These are phyloP conservation scores for Russula brevipes DNA, from an alignment of 768 basidiomycete species.

Conservation along the genomic window DNA sequence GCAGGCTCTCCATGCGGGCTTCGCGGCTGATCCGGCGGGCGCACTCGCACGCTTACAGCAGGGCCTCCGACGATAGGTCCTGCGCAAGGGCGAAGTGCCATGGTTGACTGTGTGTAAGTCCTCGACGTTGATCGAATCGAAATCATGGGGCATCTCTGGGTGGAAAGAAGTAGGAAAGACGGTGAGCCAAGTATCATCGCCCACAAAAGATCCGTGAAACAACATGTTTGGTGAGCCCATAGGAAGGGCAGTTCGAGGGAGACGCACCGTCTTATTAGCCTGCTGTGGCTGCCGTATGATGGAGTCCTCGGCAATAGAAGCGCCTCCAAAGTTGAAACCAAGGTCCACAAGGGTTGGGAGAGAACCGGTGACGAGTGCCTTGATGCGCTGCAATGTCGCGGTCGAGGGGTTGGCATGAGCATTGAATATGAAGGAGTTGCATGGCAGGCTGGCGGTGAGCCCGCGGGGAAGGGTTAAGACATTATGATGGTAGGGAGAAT, in stretches of 20 bases:
- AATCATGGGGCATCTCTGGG: slow-evolving; percentile 71
- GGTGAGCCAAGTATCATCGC: slow-evolving; percentile 95
- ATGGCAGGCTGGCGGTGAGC: slow-evolving; percentile 57
- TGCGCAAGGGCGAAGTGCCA: no score
- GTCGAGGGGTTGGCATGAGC: slow-evolving; percentile 93
- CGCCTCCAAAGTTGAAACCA: slow-evolving; percentile 88
- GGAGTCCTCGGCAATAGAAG: slow-evolving; percentile 84
- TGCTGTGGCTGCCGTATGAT: slow-evolving; percentile 64
- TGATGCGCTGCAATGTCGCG: slow-evolving; percentile 89
- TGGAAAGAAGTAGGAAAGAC: slow-evolving; percentile 77
- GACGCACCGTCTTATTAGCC: slow-evolving; percentile 55
- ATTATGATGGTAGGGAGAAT: slow-evolving; percentile 72
- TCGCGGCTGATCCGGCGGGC: slow-evolving; percentile 44
- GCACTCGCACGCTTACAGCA: slow-evolving; percentile 35
- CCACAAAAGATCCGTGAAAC: slow-evolving; percentile 72
- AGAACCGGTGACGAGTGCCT: slow-evolving; percentile 91
- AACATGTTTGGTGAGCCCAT: neutral
- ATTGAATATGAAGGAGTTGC: slow-evolving; percentile 81
- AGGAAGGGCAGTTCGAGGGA: neutral
- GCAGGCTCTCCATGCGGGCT: slow-evolving; percentile 44
- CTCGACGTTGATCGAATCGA: slow-evolving; percentile 97
- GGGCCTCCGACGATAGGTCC: neutral
- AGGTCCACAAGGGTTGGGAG: slow-evolving; percentile 93
- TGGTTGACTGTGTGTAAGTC: slow-evolving; percentile 96
- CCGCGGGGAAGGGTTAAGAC: slow-evolving; percentile 73